Evolutionary conservation across 176 grass and related monocot genomes (phyloP), one percentile per base, ranked within the genome.

Genomic region (Chloris gayana): DNA sequence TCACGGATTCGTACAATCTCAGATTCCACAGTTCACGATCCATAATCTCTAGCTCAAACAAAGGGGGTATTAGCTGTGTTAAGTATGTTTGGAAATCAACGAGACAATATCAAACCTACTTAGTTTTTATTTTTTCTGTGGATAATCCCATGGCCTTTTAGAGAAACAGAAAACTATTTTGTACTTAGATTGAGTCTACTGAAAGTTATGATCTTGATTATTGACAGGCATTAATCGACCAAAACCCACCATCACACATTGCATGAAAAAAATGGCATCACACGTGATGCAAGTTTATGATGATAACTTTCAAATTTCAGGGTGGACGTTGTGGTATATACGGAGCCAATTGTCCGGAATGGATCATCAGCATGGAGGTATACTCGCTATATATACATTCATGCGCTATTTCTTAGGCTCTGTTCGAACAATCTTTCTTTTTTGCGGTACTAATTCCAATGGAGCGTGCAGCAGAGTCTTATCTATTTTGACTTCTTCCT

Each of bases 281-380:
- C 12, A 12, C 44, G 9, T 46, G 3, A 49, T 49, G 13, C 12
- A 11, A 58, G 22, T 24, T 58, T 64, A 57, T 69, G 18, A 56
- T 47, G 33, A 9, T 35, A 5, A 18, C 67, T 59, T 30, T 11
- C 9, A 10, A 26, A 45, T 83, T 71, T n/a, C 88, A 98, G 95
- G 90, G 83, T 18, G 88, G 81, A 63, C 49, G 74, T 0, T 92
- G 86, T 61, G 95, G 95, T 33, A 98, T 98, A 19, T 98, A 91
- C 13, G 90, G 95, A 70, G 87, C 78, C 19, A 98, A 98, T 45
- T 93, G 85, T 77, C 75, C 95, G 22, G 90, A 98, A 87, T 98
- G 95, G 95, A 79, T 98, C 62, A 89, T 93, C 32, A 89, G 84
- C 80, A 94, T 98, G 95, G 83, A 98, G 95, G 95, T 61, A 58